Conservation (phyloP, 179 eudicot species). For the Pouteria campechiana region DNA sequence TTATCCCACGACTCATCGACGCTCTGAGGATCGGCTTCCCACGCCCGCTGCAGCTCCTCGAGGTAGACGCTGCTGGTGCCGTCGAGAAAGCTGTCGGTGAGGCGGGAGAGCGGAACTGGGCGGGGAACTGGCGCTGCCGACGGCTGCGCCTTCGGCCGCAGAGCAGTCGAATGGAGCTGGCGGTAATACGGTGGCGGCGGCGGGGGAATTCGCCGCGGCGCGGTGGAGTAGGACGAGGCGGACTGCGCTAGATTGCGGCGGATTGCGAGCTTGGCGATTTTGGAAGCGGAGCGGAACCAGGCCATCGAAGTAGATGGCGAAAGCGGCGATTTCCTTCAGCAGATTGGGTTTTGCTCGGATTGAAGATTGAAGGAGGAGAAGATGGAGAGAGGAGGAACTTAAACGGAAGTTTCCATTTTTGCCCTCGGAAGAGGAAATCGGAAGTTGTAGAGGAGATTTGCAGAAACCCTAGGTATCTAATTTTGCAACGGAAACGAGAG, state of each 20-base stretch:
- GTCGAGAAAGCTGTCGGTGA: conserved; percentile 6
- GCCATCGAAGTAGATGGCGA: too few relatives aligned
- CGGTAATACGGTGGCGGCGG: conserved; percentile 6
- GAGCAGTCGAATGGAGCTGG: conserved; percentile 2
- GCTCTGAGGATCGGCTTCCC: conserved; percentile 7
- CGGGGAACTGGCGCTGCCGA: conserved; percentile 5
- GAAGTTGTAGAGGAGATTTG: too few relatives aligned
- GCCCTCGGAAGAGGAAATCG: too few relatives aligned
- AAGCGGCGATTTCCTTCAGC: too few relatives aligned
- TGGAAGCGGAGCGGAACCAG: conserved; percentile 78
- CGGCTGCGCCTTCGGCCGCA: conserved; percentile 1
- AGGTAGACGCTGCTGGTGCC: conserved; percentile 7
- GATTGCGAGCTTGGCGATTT: conserved; percentile 53
- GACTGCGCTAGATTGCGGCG: conserved; percentile 51
- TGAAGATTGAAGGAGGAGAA: too few relatives aligned
- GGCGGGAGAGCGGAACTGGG: conserved; percentile 5
- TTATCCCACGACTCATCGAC: conserved; percentile 9
- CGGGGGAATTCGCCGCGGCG: conserved; percentile 24
- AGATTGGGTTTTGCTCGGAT: too few relatives aligned
- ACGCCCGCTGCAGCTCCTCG: conserved; percentile 5
- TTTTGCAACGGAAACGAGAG: too few relatives aligned
- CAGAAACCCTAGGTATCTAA: too few relatives aligned
- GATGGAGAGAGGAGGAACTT: too few relatives aligned
- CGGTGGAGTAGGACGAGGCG: conserved; percentile 38
- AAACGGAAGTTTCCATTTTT: too few relatives aligned